Base-by-base conservation (phyloP, 2,329 filamentous ascomycete species). In the Botrytis fabae region DNA sequence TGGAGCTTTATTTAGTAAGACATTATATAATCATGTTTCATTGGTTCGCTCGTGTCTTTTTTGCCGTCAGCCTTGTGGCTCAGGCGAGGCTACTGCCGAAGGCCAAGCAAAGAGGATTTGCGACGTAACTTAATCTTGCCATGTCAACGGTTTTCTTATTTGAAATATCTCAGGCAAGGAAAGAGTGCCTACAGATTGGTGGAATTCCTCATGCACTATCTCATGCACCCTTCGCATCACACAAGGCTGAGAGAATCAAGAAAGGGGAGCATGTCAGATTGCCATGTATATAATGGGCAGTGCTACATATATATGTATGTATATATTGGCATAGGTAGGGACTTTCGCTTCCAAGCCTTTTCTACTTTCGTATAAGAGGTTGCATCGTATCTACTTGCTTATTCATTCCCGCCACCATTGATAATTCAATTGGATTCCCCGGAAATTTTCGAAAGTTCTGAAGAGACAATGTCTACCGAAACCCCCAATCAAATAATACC, bases 331-430 rank as follows among this genome's bases (percentile, higher is more conserved):
- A 57, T 42, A 28, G 6, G 12, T 68, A 40, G n/a, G n/a, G 14
- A 57, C 51, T 20, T 68, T 42, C n/a, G 9, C 16, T 32, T 42
- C 35, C 48, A 68, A 57, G 28, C 42, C 22, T 38, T 48, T 42
- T 54, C 46, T 38, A 42, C 48, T 42, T 32, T 32, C 25, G 5
- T 68, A 54, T 57, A 9, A 68, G 48, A 57, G 65, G 35, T 25
- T 25, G 18, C 65, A 57, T 68, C 48, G 35, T 57, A 68, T 69
- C n/a, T 38, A 42, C 35, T 69, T 69, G 65, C 25, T 57, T 42
- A 32, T 44, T 32, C 65, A 42, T 42, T 32, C 48, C 22, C 12
- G 10, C 1, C 38, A 42, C 32, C 51, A 22, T 42, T 69, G 38
- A 54, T 10, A 42, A 16, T 32, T 42, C n/a, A 10, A 63, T 63